Base-by-base conservation (phyloP, 306 rosid genomes). In the Echinosophora koreensis region DNA sequence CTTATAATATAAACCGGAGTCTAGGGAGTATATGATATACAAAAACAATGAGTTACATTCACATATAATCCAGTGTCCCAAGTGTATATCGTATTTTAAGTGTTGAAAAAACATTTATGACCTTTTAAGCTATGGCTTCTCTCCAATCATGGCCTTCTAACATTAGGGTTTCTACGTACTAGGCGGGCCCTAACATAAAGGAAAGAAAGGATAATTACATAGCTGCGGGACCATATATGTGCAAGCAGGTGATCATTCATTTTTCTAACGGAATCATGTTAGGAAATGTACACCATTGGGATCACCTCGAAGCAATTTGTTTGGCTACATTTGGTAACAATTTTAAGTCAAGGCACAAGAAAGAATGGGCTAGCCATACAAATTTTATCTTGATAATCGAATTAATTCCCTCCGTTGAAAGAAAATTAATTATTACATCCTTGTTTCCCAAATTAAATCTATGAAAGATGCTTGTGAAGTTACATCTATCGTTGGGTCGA, bases 181-280 rank as follows among this genome's bases (percentile, higher is more conserved):
- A 66, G 84, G 79, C 75, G 78, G 65, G 27, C 32, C 61, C 82
- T 73, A 85, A 79, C 82, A 63, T 44, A 51, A 84, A 81, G 84
- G 85, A 83, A 77, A 74, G 14, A 82, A 79, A 74, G 58, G 67
- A 73, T 16, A 78, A 85, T 75, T 57, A 79, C 74, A 80, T 79
- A 82, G 86, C 41, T 82, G 84, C 78, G 84, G 86, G 89, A 76
- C 84, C 86, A 82, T 70, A 71, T 82, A 70, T 79, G 74, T 69
- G 77, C 54, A 85, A 70, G 74, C 69, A 82, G 58, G 74, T 54
- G 52, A 71, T 84, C 73, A 75, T 82, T 80, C 80, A 76, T 65
- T 66, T 76, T 78, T 78, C 60, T 68, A 66, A 77, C 63, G 80
- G 58, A 82, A 80, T 83, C 67, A 71, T 82, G 86, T 77, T 66